Evolutionary conservation across 108 stramenopile species (phyloP), one percentile per base, ranked within the genome.

Genomic region (Thalassiosira profunda): DNA sequence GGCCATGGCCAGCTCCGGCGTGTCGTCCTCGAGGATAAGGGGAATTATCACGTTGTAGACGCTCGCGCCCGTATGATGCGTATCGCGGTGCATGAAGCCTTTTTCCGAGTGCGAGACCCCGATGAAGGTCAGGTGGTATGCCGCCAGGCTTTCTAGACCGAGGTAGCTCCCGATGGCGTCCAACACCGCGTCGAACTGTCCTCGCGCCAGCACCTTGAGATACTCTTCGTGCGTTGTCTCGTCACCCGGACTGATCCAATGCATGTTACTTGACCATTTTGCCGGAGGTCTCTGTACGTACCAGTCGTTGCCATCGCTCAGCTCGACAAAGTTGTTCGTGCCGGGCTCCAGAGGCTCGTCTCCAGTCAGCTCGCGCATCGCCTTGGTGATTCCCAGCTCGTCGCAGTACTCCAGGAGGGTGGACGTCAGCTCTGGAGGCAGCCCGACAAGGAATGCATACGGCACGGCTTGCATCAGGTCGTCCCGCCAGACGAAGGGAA

Each of bases 31-130:
- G 0, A 59, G 84, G 4, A 60, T 36, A n/a, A 89, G 38, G n/a
- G 85, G 85, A 24, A 86, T 72, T 0, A 89, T 74, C 5, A 86
- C 49, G 55, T 89, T 86, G 49, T 77, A 84, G 1, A 65, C 69
- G 42, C 66, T 70, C 11, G 40, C 58, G 29, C 77, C 83, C 0
- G 84, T 72, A 5, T 43, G 55, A 37, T 38, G 53, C 5, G 65
- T 53, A 53, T 89, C 88, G 18, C 52, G 20, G 38, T 89, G 88
- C 23, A 84, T 62, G 52, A 58, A 76, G 4, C 71, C 74, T 29
- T 52, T 23, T 12, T 52, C 51, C 24, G 72, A 83, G 35, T 84
- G 66, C 8, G 67, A 70, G 6, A 84, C 84, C 10, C 58, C 84
- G n/a, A 89, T 82, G 54, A 84, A 83, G 1, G 79, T 74, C 3